phyloP scores from a whole-genome alignment of 257 asterid species.

The Catharanthus roseus region DNA sequence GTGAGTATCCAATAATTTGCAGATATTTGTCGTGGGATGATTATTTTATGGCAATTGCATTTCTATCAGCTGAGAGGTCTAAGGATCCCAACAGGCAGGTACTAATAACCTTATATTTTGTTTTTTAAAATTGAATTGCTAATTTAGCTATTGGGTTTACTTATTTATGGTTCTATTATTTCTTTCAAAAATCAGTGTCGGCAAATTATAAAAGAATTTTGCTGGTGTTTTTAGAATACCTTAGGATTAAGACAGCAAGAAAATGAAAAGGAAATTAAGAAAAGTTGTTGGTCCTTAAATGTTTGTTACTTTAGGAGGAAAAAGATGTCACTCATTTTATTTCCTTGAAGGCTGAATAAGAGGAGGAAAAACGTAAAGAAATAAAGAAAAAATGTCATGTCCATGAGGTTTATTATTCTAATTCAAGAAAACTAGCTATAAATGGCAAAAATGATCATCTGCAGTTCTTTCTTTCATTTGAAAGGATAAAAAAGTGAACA shows the following conservation, averaged over 20 bases:
- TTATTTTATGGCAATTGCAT: conserved; percentile 91
- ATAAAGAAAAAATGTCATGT: background rate
- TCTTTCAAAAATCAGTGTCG: background rate
- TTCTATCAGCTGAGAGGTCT: conserved; percentile 87
- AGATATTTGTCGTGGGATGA: conserved; percentile 93
- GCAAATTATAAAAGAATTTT: background rate
- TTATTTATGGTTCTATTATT: background rate
- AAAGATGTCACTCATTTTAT: background rate
- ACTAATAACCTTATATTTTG: background rate
- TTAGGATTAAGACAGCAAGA: background rate
- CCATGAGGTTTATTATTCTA: too few species aligned
- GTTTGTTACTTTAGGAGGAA: background rate
- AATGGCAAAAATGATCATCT: background rate
- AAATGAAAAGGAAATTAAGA: background rate
- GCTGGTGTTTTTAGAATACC: background rate
- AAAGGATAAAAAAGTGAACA: background rate
- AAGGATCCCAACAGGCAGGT: conserved; percentile 99
- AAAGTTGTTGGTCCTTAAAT: background rate
- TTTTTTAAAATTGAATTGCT: background rate
- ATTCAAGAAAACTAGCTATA: background rate
- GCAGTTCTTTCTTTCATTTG: background rate
- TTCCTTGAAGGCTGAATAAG: background rate
- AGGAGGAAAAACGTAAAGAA: background rate
- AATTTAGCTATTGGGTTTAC: background rate
- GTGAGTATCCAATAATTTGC: conserved; percentile 2